A percentile compares a stretch with the other conserved stretches of the same genome.
These are phyloP conservation scores for Erodium moschatum DNA, from an alignment of 441 rosid genomes.

Conservation along the genomic window DNA sequence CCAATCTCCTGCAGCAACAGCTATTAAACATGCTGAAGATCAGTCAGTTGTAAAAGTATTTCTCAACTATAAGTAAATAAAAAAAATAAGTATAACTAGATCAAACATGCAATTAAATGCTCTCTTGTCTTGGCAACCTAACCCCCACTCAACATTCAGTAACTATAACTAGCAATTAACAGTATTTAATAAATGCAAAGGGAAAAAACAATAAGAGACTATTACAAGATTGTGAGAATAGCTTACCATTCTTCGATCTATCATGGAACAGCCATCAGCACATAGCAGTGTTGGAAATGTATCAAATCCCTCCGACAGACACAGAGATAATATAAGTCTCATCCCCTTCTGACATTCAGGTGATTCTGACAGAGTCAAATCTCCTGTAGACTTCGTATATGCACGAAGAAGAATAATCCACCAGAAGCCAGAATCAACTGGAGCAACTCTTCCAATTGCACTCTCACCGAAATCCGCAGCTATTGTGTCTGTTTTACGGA, in stretches of 20 bases:
- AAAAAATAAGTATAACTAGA: too few relatives aligned
- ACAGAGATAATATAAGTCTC: slow-evolving; percentile 68
- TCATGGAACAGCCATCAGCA: slow-evolving; percentile 95
- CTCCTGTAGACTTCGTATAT: slow-evolving; percentile 83
- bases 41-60: too few relatives aligned
- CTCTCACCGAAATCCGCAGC: slow-evolving; percentile 90
- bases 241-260: slow-evolving; percentile 91
- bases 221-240: background rate
- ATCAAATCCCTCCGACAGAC: slow-evolving; percentile 83
- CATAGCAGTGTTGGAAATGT: slow-evolving; percentile 79
- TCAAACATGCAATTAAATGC: too few relatives aligned
- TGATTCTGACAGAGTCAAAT: slow-evolving; percentile 63
- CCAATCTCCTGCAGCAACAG: too few relatives aligned
- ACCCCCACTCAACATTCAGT: too few relatives aligned
- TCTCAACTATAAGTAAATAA: too few relatives aligned
- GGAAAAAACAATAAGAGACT: too few relatives aligned
- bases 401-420: slow-evolving; percentile 89
- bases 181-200: too few relatives aligned
- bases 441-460: slow-evolving; percentile 94
- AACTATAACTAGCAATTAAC: too few relatives aligned
- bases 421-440: slow-evolving; percentile 95
- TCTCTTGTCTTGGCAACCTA: too few relatives aligned
- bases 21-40: too few relatives aligned
- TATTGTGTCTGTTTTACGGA: slow-evolving; percentile 58
- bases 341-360: slow-evolving; percentile 96